Base-by-base conservation (phyloP, 1,139 yeast genomes). In the Pichia sp. region DNA sequence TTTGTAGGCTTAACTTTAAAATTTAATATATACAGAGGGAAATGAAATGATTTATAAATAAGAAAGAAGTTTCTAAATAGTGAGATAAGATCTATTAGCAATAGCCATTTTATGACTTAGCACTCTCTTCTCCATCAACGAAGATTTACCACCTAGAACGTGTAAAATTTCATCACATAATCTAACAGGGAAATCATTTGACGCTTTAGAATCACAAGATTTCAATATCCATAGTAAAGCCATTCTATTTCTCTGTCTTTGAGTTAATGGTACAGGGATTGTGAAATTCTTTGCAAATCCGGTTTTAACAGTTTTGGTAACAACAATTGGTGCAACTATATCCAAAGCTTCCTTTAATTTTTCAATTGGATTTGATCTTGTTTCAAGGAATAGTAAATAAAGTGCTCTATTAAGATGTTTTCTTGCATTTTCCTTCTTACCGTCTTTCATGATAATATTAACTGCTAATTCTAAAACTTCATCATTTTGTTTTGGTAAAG, bases 171-270 rank as follows among this genome's bases (percentile, higher is more conserved):
- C 97, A 68, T 92, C 97, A 32, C 92, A 92, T 51, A 92, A 74
- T 62, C 97, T 78, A 30, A 92, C 97, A 1, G 95, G 74, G 60
- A 85, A 85, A 60, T 86, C 94, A 52, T 81, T 79, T 22, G 92
- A 81, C 47, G 81, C 83, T 66, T 95, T 82, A 64, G 83, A 83
- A 49, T 79, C 75, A 27, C 95, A 79, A 22, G 95, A 89, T 51
- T 88, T 96, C 50, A 89, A 69, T 44, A 92, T 84, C 97, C 97
- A 92, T 53, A 73, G 68, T 73, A 94, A 85, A 3, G 97, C 96
- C 61, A 77, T 80, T 67, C 96, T 79, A 58, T 81, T 72, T 66
- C 97, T 78, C 68, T 89, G 96, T 67, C 88, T 82, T 62, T 80
- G 80, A 46, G 78, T 81, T 62, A 90, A 72, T 13, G 97, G 96